These are phyloP conservation scores for Chalciporus sphaerocephalus DNA, from an alignment of 768 basidiomycete species.

Conservation along the genomic window DNA sequence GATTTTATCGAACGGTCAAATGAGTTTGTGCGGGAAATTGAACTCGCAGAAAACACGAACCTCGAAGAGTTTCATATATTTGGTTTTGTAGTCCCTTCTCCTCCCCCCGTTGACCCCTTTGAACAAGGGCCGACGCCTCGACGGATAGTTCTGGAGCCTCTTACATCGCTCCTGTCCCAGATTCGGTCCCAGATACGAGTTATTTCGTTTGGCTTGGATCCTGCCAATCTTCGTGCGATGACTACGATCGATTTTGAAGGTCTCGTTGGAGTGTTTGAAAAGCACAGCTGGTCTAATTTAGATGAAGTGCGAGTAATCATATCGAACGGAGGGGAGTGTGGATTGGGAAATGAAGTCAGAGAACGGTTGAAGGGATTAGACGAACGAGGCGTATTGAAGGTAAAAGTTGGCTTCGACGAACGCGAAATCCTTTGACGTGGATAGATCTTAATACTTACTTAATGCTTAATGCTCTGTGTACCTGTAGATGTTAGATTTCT, in stretches of 20 bases:
- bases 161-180: constrained; percentile 25
- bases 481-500: not conserved
- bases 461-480: not conserved
- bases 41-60: constrained; percentile 22
- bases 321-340: constrained; percentile 28
- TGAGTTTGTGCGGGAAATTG: constrained; percentile 24
- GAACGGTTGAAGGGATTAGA: constrained; percentile 19
- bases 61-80: constrained; percentile 32
- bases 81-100: constrained; percentile 30
- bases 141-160: constrained; percentile 16
- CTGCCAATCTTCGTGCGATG: constrained; percentile 29
- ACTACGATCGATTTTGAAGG: constrained; percentile 29
- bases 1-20: constrained; percentile 30
- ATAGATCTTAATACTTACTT: constrained; percentile 1
- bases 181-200: constrained; percentile 29
- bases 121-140: constrained; percentile 9
- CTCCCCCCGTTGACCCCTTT: constrained; percentile 23
- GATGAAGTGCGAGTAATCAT: constrained; percentile 28
- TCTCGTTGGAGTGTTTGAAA: constrained; percentile 21
- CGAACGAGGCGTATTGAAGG: constrained; percentile 27
- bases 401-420: constrained; percentile 31
- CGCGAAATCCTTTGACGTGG: constrained; percentile 24
- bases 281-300: constrained; percentile 18
- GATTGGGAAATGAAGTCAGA: constrained; percentile 22
- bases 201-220: constrained; percentile 30